phyloP scores from a whole-genome alignment of 192 early-diverging fungal species.

The Backusella parvicylindrica region DNA sequence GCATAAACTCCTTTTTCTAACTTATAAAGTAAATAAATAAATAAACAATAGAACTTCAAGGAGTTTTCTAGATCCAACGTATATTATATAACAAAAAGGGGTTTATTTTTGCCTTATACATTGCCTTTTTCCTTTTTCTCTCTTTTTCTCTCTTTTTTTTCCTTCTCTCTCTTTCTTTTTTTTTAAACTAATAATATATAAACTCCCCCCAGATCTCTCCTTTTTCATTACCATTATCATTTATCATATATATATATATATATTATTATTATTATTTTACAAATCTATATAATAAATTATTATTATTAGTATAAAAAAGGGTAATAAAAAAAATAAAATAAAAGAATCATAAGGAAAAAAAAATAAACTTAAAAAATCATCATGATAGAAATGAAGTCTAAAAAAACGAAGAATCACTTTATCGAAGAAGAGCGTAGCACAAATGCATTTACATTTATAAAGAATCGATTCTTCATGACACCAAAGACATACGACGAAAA shows the following conservation, averaged over 20 bases:
- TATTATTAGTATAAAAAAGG: background rate
- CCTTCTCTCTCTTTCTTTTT: background rate
- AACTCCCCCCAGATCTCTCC: background rate
- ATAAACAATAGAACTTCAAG: background rate
- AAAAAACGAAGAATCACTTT: background rate
- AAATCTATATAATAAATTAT: background rate
- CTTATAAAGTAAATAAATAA: background rate
- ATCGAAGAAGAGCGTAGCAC: background rate
- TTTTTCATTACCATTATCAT: background rate
- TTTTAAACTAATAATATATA: background rate
- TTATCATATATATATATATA: background rate
- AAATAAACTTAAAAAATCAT: background rate
- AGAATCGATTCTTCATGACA: constrained; percentile 8
- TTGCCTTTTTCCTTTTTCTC: background rate
- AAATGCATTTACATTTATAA: constrained; percentile 13
- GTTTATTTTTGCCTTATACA: background rate
- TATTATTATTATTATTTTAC: no score
- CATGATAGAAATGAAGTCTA: constrained; percentile 12
- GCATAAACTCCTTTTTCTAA: background rate
- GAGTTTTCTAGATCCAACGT: background rate
- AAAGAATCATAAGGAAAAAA: background rate
- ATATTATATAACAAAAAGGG: background rate
- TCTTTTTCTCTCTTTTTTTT: background rate
- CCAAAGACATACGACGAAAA: background rate
- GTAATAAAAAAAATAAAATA: background rate